Base-by-base conservation (phyloP, 106 monocot genomes). In the Dioscorea zingiberensis region DNA sequence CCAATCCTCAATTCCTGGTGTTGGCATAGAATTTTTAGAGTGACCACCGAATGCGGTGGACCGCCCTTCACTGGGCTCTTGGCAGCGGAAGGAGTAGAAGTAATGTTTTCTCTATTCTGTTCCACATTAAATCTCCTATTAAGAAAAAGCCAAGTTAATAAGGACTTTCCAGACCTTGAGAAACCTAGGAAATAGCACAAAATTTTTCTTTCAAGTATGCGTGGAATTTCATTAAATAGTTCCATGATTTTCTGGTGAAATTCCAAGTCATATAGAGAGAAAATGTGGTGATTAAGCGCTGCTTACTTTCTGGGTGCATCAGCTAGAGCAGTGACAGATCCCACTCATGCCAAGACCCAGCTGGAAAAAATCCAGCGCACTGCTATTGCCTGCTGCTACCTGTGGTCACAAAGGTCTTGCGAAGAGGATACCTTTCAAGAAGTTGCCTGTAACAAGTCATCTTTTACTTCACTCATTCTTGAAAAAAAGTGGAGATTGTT, bases 1-100 rank as follows among this genome's bases (percentile, higher is more conserved):
- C 79, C 81, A 23, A 73, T 97, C 67, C 78, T 97, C 18, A 65
- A 64, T 63, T 47, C n/a, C 63, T 58, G 97, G 91, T 64, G 79
- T 97, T 69, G 81, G 83, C 16, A 59, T 97, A 63, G n/a, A 97
- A 97, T 63, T 92, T 92, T 2, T 87, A n/a, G n/a, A n/a, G 97
- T 63, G 97, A 97, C 85, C n/a, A n/a, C 29, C 71, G 29, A 81
- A 77, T 63, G 97, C n/a, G 97, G 58, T 97, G 97, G 97, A 97
- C 97, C n/a, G 88, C 88, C 44, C 97, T 97, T 66, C 97, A 97
- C 69, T 97, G 97, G 97, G 91, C 97, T 74, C 66, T n/a, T n/a
- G n/a, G 97, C 97, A 64, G 69, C 63, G 63, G 92, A 83, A 80
- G 97, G 88, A 79, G 85, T 91, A 91, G 92, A 77, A 67, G 5